Evolutionary conservation across 805 yeast species (phyloP).

Genomic region (Candida incommunis): DNA sequence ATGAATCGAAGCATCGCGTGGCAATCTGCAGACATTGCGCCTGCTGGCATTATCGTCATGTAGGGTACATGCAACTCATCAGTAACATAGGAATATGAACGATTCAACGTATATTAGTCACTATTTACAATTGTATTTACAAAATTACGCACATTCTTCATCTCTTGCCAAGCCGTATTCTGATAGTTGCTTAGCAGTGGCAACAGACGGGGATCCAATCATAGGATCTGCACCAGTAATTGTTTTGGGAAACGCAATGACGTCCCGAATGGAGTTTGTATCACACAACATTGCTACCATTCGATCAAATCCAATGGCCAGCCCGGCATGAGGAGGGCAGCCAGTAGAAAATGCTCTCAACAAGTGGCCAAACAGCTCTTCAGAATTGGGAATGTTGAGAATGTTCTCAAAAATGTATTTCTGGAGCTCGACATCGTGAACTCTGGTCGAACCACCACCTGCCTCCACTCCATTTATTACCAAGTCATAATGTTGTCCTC

Average conservation of each 20-base stretch:
- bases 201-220: slow-evolving; percentile 71
- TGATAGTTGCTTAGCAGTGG: slow-evolving; percentile 32
- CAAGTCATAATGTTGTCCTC: slow-evolving; percentile 88
- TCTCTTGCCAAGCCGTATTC: background rate
- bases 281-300: slow-evolving; percentile 84
- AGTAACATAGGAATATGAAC: too few relatives aligned
- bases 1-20: too few relatives aligned
- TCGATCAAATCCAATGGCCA: slow-evolving; percentile 91
- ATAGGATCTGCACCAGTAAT: slow-evolving; percentile 78
- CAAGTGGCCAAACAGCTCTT: slow-evolving; percentile 69
- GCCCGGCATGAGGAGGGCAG: slow-evolving; percentile 97
- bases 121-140: too few relatives aligned
- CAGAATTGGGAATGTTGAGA: slow-evolving; percentile 42
- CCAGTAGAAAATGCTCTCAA: slow-evolving; percentile 73
- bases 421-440: slow-evolving; percentile 77
- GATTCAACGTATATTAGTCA: too few relatives aligned
- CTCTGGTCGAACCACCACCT: slow-evolving; percentile 95
- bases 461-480: slow-evolving; percentile 90
- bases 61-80: too few relatives aligned
- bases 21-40: too few relatives aligned
- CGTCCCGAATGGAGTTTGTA: slow-evolving; percentile 69
- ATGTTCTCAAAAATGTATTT: slow-evolving; percentile 52
- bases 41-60: too few relatives aligned
- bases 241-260: slow-evolving; percentile 91
- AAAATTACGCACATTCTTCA: too few relatives aligned